Conservation (phyloP, 176 grass and related monocot species). For the Aegilops sharonensis region DNA sequence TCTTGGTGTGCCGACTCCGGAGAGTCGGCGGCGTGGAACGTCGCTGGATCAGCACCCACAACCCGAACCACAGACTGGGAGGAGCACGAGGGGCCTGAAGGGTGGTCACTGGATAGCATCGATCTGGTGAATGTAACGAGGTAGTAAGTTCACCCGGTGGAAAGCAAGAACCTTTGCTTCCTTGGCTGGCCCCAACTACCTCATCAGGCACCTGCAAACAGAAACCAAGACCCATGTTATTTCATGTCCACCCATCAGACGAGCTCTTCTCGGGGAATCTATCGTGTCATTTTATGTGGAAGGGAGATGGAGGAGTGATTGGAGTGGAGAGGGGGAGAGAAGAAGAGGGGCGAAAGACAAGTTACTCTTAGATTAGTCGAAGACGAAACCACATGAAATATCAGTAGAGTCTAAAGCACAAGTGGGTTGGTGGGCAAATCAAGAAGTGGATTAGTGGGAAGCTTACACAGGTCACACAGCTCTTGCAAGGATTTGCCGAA, state of each 20-base stretch:
- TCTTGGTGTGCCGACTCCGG: constrained; percentile 24
- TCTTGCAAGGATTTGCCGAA: constrained; percentile 29
- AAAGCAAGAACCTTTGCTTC: constrained; percentile 44
- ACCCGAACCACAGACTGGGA: constrained; percentile 47
- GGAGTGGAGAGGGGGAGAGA: background rate
- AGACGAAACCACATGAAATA: constrained; percentile 72
- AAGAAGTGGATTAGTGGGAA: constrained; percentile 17
- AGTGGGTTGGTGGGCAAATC: background rate
- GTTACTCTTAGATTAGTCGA: background rate
- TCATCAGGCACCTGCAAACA: constrained; percentile 43
- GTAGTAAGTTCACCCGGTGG: constrained; percentile 41
- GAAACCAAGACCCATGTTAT: constrained; percentile 58
- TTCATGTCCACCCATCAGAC: constrained; percentile 68
- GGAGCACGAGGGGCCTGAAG: constrained; percentile 68
- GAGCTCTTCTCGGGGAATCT: constrained; percentile 29
- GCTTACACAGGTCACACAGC: background rate
- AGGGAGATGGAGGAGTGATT: constrained; percentile 25
- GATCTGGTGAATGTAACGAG: constrained; percentile 61
- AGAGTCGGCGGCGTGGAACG: background rate
- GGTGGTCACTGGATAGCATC: constrained; percentile 85
- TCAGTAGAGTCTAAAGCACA: constrained; percentile 30
- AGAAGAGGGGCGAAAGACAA: background rate
- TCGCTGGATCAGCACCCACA: constrained; percentile 46
- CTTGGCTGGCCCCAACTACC: constrained; percentile 16
- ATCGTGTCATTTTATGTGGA: constrained; percentile 85